Evolutionary conservation across 331 rosid genomes (phyloP).

Genomic region (Malus hybrid): DNA sequence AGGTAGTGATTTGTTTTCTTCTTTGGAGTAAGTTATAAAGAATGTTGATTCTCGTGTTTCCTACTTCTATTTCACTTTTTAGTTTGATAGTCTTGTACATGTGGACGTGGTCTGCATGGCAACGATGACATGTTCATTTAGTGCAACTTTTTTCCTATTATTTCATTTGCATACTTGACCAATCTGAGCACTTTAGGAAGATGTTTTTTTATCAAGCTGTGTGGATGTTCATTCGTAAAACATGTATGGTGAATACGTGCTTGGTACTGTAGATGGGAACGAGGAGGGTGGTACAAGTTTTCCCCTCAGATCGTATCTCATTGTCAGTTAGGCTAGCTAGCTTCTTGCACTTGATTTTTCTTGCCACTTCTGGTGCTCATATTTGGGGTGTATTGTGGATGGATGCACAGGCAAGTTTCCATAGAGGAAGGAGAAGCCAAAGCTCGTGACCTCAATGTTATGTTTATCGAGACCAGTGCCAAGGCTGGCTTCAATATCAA

Average conservation of each 20-base stretch:
- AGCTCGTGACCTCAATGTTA: slow-evolving; percentile 76
- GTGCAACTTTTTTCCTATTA: background rate
- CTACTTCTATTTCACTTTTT: background rate
- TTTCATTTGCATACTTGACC: background rate
- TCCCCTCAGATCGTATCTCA: background rate
- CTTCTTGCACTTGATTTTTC: background rate
- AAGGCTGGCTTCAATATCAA: slow-evolving; percentile 95
- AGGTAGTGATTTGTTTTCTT: slow-evolving; percentile 42
- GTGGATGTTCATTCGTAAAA: background rate
- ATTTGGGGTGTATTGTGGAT: background rate
- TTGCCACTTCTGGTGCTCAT: slow-evolving; percentile 1
- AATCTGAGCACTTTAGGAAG: too few species aligned
- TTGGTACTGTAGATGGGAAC: background rate
- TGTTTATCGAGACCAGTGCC: slow-evolving; percentile 98
- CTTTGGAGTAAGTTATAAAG: background rate
- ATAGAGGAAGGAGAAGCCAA: slow-evolving; percentile 96
- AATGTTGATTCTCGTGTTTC: background rate
- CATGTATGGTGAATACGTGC: background rate
- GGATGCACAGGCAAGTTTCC: slow-evolving; percentile 74
- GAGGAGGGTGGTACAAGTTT: background rate
- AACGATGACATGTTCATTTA: background rate
- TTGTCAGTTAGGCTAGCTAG: background rate
- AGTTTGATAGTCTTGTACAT: background rate
- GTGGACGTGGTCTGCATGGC: background rate
- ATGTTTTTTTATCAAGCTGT: background rate